Evolutionary conservation across 139 green algal genomes (phyloP).

Genomic region (Chlorella sorokiniana): DNA sequence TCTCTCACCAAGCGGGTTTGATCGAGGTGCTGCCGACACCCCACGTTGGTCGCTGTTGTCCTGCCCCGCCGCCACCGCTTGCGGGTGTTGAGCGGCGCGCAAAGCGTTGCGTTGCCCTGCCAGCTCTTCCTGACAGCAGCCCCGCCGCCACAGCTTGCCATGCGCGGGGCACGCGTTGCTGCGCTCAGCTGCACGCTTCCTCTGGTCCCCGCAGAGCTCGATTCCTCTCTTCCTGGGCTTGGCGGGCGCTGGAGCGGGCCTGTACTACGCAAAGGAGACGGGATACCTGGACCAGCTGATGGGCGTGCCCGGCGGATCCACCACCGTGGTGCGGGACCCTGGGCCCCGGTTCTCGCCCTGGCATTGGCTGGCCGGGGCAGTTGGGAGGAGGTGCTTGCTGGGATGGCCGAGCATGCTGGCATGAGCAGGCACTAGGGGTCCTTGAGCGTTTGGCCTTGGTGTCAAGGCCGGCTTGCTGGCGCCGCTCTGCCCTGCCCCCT

Average conservation of each 20-base stretch:
- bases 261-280: slow-evolving; percentile 56
- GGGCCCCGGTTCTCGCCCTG: no score
- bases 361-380: no score
- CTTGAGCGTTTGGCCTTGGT: background rate
- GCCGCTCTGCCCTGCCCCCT: background rate
- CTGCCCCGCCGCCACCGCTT: no score
- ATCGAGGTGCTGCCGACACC: no score
- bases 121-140: background rate
- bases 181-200: background rate
- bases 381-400: no score
- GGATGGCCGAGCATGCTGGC: no score
- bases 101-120: no score
- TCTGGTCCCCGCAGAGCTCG: background rate
- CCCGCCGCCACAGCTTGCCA: background rate
- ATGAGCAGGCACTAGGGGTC: no score
- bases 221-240: slow-evolving; percentile 40
- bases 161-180: background rate
- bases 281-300: slow-evolving; percentile 49
- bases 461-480: background rate
- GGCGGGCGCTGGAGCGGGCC: slow-evolving; percentile 31
- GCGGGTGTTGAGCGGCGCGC: no score
- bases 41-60: no score
- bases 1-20: background rate
- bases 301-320: slow-evolving; percentile 24
- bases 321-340: background rate